Base-by-base conservation (phyloP, 2,329 filamentous ascomycete genomes). In the Sporothrix variecibatus region DNA sequence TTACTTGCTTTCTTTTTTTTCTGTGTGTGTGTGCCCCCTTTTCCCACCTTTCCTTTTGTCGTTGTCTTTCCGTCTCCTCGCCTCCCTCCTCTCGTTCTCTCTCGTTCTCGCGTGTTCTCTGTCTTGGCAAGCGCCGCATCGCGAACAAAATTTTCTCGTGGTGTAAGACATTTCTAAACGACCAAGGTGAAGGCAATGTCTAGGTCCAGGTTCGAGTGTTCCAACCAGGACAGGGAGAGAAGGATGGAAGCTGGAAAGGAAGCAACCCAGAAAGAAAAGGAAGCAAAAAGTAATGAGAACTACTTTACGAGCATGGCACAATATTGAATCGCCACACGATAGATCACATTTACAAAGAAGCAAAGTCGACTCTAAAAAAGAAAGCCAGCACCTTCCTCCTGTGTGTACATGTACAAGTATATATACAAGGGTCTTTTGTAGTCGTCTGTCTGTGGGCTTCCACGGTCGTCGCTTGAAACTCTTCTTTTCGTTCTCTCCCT, bases 101-200 rank as follows among this genome's bases (percentile, higher is more conserved):
- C 58, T 62, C 58, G 26, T 62, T 62, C 58, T 62, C 58, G 26
- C 58, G 11, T 20, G 6, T 34, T 46, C 46, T 51, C 15, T n/a
- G n/a, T n/a, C 28, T 68, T 65, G 38, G 38, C 38, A 20, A 49
- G 56, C 56, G 28, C 56, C 62, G 26, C 62, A 15, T 67, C 23
- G 4, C 40, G 38, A 46, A 38, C 12, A 9, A 17, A 40, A 23
- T 17, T 43, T 67, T 46, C 23, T 6, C 34, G 6, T 26, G 28
- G 28, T 65, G 38, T 23, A 65, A 65, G 62, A 65, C 62, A 46
- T 65, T 65, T 46, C 62, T 40, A 65, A 65, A 65, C 62, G 23
- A 38, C 62, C 58, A 62, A 38, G 58, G 28, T 20, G 2, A 46
- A 12, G 43, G 12, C 43, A 46, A 46, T 9, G 43, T 46, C 43